A percentile compares a stretch with the other conserved stretches of the same genome.
phyloP scores from a whole-genome alignment of 2,329 filamentous ascomycete genomes.

The Tolypocladium pustulatum region DNA sequence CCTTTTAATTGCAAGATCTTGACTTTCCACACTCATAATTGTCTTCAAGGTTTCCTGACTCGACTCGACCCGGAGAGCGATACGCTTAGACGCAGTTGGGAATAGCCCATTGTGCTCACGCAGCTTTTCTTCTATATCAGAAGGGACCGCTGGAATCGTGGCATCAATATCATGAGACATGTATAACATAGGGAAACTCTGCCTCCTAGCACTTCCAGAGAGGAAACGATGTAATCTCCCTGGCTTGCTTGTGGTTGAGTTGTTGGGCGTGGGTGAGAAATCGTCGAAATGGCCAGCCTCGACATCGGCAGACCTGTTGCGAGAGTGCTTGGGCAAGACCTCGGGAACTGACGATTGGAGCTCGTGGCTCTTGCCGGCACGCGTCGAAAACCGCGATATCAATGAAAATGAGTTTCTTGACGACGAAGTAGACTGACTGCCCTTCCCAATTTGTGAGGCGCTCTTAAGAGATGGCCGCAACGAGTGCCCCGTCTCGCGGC shows the following conservation, averaged over 20 bases:
- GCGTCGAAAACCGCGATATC: not conserved
- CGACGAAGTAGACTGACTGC: not conserved
- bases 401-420: not conserved
- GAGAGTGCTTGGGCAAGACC: not conserved
- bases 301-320: not conserved
- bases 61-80: slow-evolving; percentile 25
- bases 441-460: not conserved
- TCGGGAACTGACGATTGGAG: not conserved
- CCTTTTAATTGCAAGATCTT: slow-evolving; percentile 10
- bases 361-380: not conserved
- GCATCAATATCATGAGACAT: slow-evolving; percentile 5
- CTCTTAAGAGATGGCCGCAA: no score
- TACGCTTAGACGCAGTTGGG: slow-evolving; percentile 23
- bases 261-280: not conserved
- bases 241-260: not conserved
- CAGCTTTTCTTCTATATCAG: slow-evolving; percentile 23
- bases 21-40: slow-evolving; percentile 38
- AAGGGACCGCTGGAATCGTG: slow-evolving; percentile 24
- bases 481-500: no score
- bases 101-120: slow-evolving; percentile 22
- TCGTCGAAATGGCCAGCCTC: not conserved
- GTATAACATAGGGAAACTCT: slow-evolving; percentile 2
- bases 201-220: not conserved
- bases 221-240: slow-evolving; percentile 4
- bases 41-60: slow-evolving; percentile 39